phyloP scores from a whole-genome alignment of 371 early-diverging fungal species.

The Syncephalastrum sp. region DNA sequence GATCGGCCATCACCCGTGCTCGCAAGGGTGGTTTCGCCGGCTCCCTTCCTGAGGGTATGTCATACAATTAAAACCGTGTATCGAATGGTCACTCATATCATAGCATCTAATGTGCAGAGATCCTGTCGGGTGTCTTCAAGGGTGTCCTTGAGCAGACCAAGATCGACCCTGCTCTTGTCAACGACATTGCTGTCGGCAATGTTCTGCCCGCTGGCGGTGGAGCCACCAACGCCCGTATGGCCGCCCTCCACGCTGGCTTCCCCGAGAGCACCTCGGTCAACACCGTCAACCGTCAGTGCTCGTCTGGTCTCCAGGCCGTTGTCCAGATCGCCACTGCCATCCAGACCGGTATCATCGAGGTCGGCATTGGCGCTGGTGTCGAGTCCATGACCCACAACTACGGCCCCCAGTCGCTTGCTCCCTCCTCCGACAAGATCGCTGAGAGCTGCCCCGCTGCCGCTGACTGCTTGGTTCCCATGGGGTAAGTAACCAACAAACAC shows the following conservation, averaged over 20 bases:
- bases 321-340: slow-evolving; percentile 91
- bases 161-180: slow-evolving; percentile 86
- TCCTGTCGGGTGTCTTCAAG: slow-evolving; percentile 86
- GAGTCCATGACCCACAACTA: slow-evolving; percentile 97
- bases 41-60: slow-evolving; percentile 69
- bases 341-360: slow-evolving; percentile 87
- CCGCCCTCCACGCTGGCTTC: slow-evolving; percentile 92
- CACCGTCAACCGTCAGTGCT: slow-evolving; percentile 97
- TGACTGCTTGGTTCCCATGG: slow-evolving; percentile 89
- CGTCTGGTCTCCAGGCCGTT: slow-evolving; percentile 94
- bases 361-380: slow-evolving; percentile 98
- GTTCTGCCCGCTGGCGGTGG: slow-evolving; percentile 94
- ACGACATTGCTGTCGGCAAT: slow-evolving; percentile 95
- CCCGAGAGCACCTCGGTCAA: slow-evolving; percentile 81
- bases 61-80: background rate
- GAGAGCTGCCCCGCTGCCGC: slow-evolving; percentile 67
- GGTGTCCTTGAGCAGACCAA: slow-evolving; percentile 76
- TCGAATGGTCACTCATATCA: background rate
- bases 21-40: slow-evolving; percentile 95
- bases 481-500: slow-evolving; percentile 38
- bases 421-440: slow-evolving; percentile 74
- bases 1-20: slow-evolving; percentile 91
- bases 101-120: slow-evolving; percentile 54
- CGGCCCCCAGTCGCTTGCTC: slow-evolving; percentile 74
- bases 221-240: slow-evolving; percentile 94